Base-by-base conservation (phyloP, 495 filamentous ascomycete species). In the Neurospora cerealis region DNA sequence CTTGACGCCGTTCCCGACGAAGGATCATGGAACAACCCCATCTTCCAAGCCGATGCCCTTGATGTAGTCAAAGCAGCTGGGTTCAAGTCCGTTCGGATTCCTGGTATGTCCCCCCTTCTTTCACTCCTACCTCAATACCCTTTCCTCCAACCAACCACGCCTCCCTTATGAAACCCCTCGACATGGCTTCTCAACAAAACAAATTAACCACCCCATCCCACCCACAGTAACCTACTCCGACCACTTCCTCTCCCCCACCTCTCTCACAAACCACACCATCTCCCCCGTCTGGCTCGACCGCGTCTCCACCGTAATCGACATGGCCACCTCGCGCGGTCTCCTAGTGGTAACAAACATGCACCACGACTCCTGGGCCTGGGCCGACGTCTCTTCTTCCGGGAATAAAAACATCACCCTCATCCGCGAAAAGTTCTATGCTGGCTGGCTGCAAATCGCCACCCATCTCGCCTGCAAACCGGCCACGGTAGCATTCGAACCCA, bases 341-440 rank as follows among this genome's bases (percentile, higher is more conserved):
- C 89, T 85, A 75, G 84, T 85, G 0, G 81, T 91, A 71, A 83
- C 89, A 21, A 88, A 91, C 78, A 87, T 87, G 40, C 89, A 90
- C 73, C 88, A 91, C 70, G 89, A 91, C 73, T 86, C 85, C 4
- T 89, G 85, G 88, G 80, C 82, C 62, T 91, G 88, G 89, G 85
- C 86, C 13, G 88, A 91, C 78, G 79, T 88, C 0, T 76, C 77
- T 5, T 69, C 85, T 0, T 78, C 78, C 9, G 83, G 84, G 5
- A 3, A 3, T 34, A 54, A 54, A 54, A 87, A 89, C 73, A 54
- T 84, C n/a, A 85, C 86, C 2, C 78, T 81, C 77, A 87, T 89
- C 46, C 86, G 88, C 74, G 86, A 89, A 70, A 85, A 86, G 73
- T 89, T 90, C 75, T 85, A 86, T 38, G 75, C 83, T 9, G 81